Base-by-base conservation (phyloP, 192 early-diverging fungal genomes). In the Coemansia sp. region DNA sequence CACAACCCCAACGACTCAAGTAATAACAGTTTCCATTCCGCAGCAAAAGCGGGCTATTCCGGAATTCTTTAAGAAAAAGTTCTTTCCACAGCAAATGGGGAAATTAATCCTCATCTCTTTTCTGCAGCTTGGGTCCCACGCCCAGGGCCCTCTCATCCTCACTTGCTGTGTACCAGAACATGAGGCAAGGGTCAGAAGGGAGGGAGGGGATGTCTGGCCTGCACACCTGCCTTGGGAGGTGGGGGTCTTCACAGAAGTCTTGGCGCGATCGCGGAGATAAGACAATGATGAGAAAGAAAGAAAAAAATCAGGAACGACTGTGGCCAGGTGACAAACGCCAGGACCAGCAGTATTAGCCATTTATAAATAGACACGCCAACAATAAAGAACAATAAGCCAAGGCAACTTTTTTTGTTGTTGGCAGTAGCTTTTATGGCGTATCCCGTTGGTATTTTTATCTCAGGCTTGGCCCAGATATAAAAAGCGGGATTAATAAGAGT, bases 71-170 rank as follows among this genome's bases (percentile, higher is more conserved):
- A 19, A 26, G 38, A 57, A 19, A 26, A 59, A 57, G 30, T 59
- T 17, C 57, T 37, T 59, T 59, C 57, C 57, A 7, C 33, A 14
- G 33, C 57, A 1, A 59, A 59, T 37, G 57, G 7, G 57, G 57
- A 59, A 59, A 59, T 59, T 59, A 59, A 59, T 59, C 33, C 52
- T 30, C 52, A 53, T 53, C 26, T 53, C 52, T n/a, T 30, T 53
- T 30, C 52, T 53, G 52, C 52, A 53, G 26, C 5, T 53, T 26
- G 26, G 52, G 21, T 53, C 52, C 1, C 26, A 26, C 21, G 10
- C 2, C 10, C 26, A 30, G 9, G 52, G 21, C 52, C 26, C 26
- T 30, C 26, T 3, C 52, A 13, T 53, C n/a, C n/a, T 49, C 19
- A 21, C 47, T 26, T 14, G 52, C 52, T 19, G 26, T 26, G 3